Evolutionary conservation across 257 asterid genomes (phyloP).

Genomic region (Nicotiana sylvestris): DNA sequence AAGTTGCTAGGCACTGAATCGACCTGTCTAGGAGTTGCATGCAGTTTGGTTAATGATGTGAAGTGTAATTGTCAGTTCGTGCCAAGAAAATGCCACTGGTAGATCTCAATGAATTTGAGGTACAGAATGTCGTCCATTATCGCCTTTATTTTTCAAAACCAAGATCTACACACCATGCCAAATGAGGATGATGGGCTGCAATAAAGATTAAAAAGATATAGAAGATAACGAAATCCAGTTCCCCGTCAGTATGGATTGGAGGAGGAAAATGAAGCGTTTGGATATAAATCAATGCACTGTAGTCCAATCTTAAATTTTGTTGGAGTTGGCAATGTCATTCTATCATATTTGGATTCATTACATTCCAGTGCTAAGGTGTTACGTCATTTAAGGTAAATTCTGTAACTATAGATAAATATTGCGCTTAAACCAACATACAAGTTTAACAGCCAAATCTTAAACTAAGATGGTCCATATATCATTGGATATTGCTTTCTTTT

Average conservation of each 20-base stretch:
- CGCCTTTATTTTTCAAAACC: background rate
- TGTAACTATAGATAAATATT: too few relatives aligned
- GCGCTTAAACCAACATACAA: too few relatives aligned
- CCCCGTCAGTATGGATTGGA: background rate
- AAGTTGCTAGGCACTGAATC: background rate
- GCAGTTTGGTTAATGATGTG: background rate
- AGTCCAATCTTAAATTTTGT: background rate
- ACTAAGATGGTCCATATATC: too few relatives aligned
- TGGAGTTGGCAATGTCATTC: background rate
- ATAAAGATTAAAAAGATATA: background rate
- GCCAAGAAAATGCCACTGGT: background rate
- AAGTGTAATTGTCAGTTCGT: background rate
- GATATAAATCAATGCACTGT: background rate
- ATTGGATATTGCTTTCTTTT: too few relatives aligned
- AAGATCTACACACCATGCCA: background rate
- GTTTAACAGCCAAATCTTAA: too few relatives aligned
- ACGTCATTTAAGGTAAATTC: too few relatives aligned
- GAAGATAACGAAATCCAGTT: background rate
- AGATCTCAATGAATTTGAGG: background rate
- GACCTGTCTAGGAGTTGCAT: background rate
- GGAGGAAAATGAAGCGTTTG: background rate
- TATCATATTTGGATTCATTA: background rate
- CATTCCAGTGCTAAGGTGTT: background rate
- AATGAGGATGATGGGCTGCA: background rate
- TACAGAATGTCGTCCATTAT: background rate